Evolutionary conservation across 2,329 filamentous ascomycete species (phyloP), one percentile per base, ranked within the genome.

Genomic region (Colletotrichum nymphaeae): DNA sequence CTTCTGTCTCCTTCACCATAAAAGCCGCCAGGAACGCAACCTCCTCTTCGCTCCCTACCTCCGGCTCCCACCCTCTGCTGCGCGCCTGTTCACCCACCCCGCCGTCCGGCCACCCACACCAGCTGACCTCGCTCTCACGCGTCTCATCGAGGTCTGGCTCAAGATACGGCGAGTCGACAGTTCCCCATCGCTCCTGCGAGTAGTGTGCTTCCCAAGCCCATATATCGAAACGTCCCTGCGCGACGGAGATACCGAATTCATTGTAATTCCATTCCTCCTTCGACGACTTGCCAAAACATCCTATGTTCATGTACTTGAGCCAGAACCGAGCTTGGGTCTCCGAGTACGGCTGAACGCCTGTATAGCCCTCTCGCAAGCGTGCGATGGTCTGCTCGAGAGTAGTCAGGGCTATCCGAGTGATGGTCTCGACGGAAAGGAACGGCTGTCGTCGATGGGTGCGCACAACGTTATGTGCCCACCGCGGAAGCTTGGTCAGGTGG

Each of bases 41-140:
- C 64, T 76, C 74, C 67, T 76, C 74, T 32, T 72, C 74, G 66
- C 74, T 76, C 22, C 73, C 74, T 3, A 76, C n/a, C 49, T 76
- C 73, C 5, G 63, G 68, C 53, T 72, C 67, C 73, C 73, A 76
- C 14, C 75, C 73, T 49, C 72, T 57, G 16, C 4, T 4, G 30
- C 56, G 68, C 55, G 64, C 53, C 55, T 37, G 11, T 16, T 3
- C 22, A 16, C 59, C 53, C 24, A 62, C 46, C 3, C 64, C 60
- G 11, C 65, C 72, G 59, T 72, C 74, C 5, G 72, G 72, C 72
- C 60, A 63, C 14, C 62, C 72, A 26, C 74, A 75, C 57, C 32
- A 69, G 9, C 42, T n/a, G 5, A 75, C 30, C 58, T 72, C 68
- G 24, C 63, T 67, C 32, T 63, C 60, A 8, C 46, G 59, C 30